Percentiles rank a stretch among this genome's conserved stretches.
Conservation (phyloP, 148 eudicot genomes). For the Chenopodium album region DNA sequence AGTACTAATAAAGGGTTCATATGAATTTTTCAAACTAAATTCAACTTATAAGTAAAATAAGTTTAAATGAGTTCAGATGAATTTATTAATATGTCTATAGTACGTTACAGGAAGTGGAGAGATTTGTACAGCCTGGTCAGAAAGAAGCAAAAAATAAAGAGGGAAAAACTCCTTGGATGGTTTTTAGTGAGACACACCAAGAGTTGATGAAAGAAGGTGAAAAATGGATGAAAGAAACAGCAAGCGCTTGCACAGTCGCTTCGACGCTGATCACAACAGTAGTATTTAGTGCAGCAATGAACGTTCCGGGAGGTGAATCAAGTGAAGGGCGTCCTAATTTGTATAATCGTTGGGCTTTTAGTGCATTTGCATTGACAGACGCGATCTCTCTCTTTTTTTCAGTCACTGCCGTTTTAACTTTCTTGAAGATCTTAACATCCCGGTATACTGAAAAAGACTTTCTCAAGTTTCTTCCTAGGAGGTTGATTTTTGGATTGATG, state of each 20-base stretch:
- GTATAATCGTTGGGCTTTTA: not conserved
- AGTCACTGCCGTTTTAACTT: constrained; percentile 20
- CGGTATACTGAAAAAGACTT: constrained; percentile 23
- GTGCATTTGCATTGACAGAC: constrained; percentile 22
- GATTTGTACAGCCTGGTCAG: constrained; percentile 24
- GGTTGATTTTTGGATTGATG: constrained; percentile 20
- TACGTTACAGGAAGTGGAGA: constrained; percentile 26
- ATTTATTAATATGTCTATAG: not conserved
- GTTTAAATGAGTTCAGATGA: no score
- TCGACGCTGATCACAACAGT: constrained; percentile 29
- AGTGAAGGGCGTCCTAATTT: not conserved
- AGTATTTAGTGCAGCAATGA: constrained; percentile 17
- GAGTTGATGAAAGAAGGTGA: constrained; percentile 28
- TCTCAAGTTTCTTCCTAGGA: not conserved
- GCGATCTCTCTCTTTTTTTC: constrained; percentile 25
- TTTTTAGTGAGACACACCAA: constrained; percentile 27
- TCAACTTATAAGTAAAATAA: no score
- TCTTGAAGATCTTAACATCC: constrained; percentile 27
- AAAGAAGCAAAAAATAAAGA: constrained; percentile 25
- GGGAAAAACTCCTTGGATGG: constrained; percentile 28
- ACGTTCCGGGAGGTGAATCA: constrained; percentile 26
- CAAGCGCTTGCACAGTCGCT: constrained; percentile 25
- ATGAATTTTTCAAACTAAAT: no score
- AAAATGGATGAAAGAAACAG: constrained; percentile 34
- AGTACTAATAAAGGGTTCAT: no score